Base-by-base conservation (phyloP, 257 asterid genomes). In the Scutellaria galericulata region DNA sequence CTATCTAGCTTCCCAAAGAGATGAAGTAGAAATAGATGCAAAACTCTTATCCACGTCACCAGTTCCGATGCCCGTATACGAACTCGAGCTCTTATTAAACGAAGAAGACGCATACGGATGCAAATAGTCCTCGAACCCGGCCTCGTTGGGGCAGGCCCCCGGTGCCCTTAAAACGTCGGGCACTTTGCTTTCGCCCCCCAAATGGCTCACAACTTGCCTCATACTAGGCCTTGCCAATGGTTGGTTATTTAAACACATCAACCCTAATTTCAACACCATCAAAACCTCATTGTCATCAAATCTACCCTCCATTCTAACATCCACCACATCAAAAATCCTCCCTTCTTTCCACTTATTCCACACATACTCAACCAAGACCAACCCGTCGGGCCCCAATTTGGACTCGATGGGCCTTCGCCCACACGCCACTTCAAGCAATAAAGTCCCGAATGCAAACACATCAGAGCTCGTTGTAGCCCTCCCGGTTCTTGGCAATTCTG, bases 401-500 rank as follows among this genome's bases (percentile, higher is more conserved):
- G 81, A 75, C 56, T 86, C 87, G 11, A 88, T 73, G 2, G 92
- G 95, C 76, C 92, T 78, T 10, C 91, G 81, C 6, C 94, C 94
- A 5, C 87, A 78, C 0, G 71, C 88, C 9, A 83, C 87, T 72
- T 88, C 90, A 4, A 86, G 84, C 80, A 88, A 58, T 10, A 84
- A 71, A 10, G 88, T 79, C 8, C 96, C 93, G 13, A 85, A 89
- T 1, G 88, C 90, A 52, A 69, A 87, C 63, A 87, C 85, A 48
- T 89, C 96, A 0, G 93, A 83, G 5, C 83, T 9, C 7, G 87
- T 83, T 0, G 93, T 85, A 64, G 89, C 86, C 55, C 80, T 57
- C 6, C 92, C 96, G 0, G 90, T 86, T 42, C 88, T 73, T 7
- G 89, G 74, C 7, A 89, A 41, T 58, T 89, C 92, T 0, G 92